Evolutionary conservation across 257 asterid species (phyloP).

Genomic region (Petunia axillaris): DNA sequence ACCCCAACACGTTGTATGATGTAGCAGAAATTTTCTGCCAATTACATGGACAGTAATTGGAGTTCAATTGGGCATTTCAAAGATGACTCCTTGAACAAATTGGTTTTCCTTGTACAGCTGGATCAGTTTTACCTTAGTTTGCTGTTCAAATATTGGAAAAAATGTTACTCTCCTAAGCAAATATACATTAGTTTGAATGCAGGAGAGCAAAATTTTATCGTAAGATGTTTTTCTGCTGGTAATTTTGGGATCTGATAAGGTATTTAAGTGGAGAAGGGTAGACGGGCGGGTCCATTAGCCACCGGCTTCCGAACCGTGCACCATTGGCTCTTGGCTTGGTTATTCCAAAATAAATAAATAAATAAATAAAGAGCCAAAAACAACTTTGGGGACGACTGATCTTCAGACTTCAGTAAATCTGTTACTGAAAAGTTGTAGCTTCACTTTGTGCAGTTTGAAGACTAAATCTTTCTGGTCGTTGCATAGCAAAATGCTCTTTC

Average conservation of each 20-base stretch:
- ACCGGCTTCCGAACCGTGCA: too few relatives aligned
- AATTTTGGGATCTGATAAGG: neutral
- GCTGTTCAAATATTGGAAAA: neutral
- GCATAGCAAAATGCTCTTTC: conserved; percentile 12
- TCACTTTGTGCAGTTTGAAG: too few relatives aligned
- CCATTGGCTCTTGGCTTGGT: too few relatives aligned
- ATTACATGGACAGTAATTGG: neutral
- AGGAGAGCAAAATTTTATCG: neutral
- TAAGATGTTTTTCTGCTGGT: conserved; percentile 12
- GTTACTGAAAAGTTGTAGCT: too few relatives aligned
- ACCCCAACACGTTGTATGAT: neutral
- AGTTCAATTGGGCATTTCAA: neutral
- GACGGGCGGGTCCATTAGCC: too few relatives aligned
- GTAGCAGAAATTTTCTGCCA: neutral
- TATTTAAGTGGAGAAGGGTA: too few relatives aligned
- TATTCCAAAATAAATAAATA: too few relatives aligned
- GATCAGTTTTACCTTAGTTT: neutral
- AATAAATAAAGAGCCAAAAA: too few relatives aligned
- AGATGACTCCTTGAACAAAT: conserved; percentile 9
- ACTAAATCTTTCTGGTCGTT: neutral
- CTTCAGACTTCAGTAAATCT: too few relatives aligned
- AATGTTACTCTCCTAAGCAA: neutral
- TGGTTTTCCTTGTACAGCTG: neutral
- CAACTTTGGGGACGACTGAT: too few relatives aligned
- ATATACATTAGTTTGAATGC: neutral